Evolutionary conservation across 768 basidiomycete species (phyloP).

Genomic region (Podaxis carcinomalis): DNA sequence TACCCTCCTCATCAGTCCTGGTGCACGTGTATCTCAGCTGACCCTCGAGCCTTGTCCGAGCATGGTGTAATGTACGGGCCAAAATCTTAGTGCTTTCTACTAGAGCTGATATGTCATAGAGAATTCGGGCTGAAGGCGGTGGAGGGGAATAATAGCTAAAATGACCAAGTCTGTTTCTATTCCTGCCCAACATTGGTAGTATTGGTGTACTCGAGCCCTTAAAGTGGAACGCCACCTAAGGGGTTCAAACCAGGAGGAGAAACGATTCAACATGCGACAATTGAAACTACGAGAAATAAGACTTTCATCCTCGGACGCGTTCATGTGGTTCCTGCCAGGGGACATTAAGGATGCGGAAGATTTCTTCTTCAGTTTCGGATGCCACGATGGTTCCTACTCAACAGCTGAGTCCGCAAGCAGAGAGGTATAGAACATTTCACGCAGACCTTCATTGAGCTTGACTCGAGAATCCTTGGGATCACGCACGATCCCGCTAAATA

Average conservation of each 20-base stretch:
- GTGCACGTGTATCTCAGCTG: not conserved
- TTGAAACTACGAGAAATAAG: not conserved
- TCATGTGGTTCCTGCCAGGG: conserved; percentile 84
- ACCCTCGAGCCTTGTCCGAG: not conserved
- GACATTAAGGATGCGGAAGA: conserved; percentile 72
- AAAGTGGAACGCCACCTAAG: not conserved
- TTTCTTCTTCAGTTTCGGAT: conserved; percentile 82
- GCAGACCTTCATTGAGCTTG: conserved; percentile 55
- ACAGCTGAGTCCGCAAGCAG: not conserved
- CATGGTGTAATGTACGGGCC: not conserved
- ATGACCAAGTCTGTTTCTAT: not conserved
- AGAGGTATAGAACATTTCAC: not conserved
- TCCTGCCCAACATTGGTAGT: not conserved
- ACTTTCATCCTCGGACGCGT: conserved; percentile 44
- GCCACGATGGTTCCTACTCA: conserved; percentile 62
- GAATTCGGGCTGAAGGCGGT: not conserved
- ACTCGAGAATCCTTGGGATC: conserved; percentile 59
- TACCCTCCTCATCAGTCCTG: not conserved
- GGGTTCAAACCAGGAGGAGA: not conserved
- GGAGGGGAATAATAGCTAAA: not conserved
- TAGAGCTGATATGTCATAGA: not conserved
- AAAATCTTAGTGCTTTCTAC: not conserved
- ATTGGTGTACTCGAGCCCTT: not conserved
- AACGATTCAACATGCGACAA: not conserved
- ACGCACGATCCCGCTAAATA: conserved; percentile 70